Conservation (phyloP, 176 grass and related monocot species). For the Aegilops tauschii region DNA sequence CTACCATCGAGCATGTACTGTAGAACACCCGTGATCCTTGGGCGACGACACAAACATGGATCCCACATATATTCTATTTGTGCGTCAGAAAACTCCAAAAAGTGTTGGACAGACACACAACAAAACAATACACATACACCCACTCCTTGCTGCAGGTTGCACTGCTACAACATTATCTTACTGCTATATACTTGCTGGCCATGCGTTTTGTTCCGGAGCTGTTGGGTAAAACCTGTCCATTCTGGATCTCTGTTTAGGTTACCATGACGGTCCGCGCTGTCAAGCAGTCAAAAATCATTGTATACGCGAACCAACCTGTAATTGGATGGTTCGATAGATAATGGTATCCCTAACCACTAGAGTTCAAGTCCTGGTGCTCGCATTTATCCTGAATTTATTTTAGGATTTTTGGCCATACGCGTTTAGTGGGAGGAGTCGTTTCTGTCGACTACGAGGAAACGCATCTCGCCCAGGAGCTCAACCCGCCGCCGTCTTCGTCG, state of each 20-base stretch:
- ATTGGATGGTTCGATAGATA: too few relatives aligned
- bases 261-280: neutral
- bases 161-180: neutral
- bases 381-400: too few relatives aligned
- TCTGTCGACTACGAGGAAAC: too few relatives aligned
- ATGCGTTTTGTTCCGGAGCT: neutral
- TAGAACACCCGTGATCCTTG: conserved; percentile 2
- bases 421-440: too few relatives aligned
- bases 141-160: neutral
- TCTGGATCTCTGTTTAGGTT: neutral
- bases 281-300: too few relatives aligned
- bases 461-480: too few relatives aligned
- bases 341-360: too few relatives aligned
- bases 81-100: conserved; percentile 8
- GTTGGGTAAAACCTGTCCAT: neutral
- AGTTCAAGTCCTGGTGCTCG: too few relatives aligned
- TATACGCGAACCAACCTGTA: too few relatives aligned
- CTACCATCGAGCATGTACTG: too few relatives aligned
- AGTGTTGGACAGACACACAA: neutral
- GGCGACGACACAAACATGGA: neutral
- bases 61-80: conserved; percentile 19
- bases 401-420: too few relatives aligned
- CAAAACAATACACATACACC: conserved; percentile 9
- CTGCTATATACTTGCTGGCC: neutral
- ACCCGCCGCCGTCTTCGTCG: too few relatives aligned